These are phyloP conservation scores for Suhomyces wounanorum DNA, from an alignment of 1,139 yeast genomes.

Conservation along the genomic window DNA sequence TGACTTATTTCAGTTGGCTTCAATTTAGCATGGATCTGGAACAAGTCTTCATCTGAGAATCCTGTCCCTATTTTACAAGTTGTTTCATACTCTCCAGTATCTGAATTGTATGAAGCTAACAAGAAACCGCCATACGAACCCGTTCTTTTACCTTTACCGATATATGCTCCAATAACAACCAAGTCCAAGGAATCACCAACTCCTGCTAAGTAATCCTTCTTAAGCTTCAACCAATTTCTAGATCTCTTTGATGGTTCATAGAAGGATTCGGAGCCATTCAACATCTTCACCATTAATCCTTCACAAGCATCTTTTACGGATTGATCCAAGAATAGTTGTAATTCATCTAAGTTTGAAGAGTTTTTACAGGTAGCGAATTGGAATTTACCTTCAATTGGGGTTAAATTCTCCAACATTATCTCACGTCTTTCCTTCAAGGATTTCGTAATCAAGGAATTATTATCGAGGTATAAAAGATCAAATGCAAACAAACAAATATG, in stretches of 20 bases:
- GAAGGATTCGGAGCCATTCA: conserved; percentile 76
- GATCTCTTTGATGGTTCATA: conserved; percentile 96
- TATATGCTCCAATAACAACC: conserved; percentile 92
- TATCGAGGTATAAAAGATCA: conserved; percentile 76
- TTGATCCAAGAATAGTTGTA: conserved; percentile 85
- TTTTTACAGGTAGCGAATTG: conserved; percentile 77
- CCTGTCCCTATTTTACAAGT: conserved; percentile 98
- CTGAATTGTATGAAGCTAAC: conserved; percentile 85
- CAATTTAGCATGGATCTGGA: conserved; percentile 57
- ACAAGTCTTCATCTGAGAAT: conserved; percentile 81
- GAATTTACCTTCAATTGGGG: conserved; percentile 73
- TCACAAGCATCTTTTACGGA: conserved; percentile 91
- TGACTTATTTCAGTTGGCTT: conserved; percentile 65
- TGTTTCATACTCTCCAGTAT: conserved; percentile 89
- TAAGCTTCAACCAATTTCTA: conserved; percentile 91
- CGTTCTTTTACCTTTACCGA: conserved; percentile 93
- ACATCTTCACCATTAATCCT: conserved; percentile 92
- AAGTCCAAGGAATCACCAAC: conserved; percentile 95
- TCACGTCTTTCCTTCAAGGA: conserved; percentile 72
- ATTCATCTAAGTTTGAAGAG: conserved; percentile 72
- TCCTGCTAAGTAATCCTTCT: conserved; percentile 91
- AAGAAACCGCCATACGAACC: conserved; percentile 94
- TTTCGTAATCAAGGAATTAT: conserved; percentile 66
- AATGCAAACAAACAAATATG: conserved; percentile 91
- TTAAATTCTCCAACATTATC: conserved; percentile 56